Evolutionary conservation across 1,284 basidiomycete species (phyloP).

Genomic region (Leccinum pachyderme): DNA sequence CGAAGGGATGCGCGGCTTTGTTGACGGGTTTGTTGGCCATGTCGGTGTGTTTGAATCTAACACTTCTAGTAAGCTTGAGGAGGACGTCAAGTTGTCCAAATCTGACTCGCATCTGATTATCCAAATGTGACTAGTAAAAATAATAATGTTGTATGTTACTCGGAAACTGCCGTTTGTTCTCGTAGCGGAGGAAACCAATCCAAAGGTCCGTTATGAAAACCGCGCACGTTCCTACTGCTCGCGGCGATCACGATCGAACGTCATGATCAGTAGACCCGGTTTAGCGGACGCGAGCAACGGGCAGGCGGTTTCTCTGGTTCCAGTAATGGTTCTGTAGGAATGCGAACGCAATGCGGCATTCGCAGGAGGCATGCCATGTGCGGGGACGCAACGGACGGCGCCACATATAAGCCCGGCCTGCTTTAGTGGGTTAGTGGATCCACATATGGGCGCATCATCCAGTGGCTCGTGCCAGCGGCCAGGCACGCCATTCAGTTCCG

Average conservation of each 20-base stretch:
- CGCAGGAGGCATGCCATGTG: neutral
- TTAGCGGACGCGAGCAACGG: neutral
- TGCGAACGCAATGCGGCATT: neutral
- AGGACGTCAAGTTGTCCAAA: slow-evolving; percentile 13
- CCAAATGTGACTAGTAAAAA: neutral
- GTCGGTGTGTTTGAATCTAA: slow-evolving; percentile 17
- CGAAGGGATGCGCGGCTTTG: slow-evolving; percentile 87
- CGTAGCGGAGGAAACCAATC: neutral
- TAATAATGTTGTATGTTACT: neutral
- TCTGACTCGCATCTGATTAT: slow-evolving; percentile 20
- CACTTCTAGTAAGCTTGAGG: neutral
- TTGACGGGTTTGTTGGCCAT: slow-evolving; percentile 49
- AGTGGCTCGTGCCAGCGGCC: slow-evolving; percentile 33
- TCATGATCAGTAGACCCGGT: neutral
- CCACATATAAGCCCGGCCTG: neutral
- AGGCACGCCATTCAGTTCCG: slow-evolving; percentile 43
- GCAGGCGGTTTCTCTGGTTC: neutral
- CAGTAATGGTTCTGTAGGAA: neutral
- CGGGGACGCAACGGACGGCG: slow-evolving; percentile 40
- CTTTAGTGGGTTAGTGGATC: neutral
- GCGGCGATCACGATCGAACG: neutral
- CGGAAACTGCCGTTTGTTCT: neutral
- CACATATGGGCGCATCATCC: slow-evolving; percentile 6
- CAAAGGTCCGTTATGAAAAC: neutral
- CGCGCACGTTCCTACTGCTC: neutral